These are phyloP conservation scores for Setaria viridis DNA, from an alignment of 202 grass and related monocot species.

Conservation along the genomic window DNA sequence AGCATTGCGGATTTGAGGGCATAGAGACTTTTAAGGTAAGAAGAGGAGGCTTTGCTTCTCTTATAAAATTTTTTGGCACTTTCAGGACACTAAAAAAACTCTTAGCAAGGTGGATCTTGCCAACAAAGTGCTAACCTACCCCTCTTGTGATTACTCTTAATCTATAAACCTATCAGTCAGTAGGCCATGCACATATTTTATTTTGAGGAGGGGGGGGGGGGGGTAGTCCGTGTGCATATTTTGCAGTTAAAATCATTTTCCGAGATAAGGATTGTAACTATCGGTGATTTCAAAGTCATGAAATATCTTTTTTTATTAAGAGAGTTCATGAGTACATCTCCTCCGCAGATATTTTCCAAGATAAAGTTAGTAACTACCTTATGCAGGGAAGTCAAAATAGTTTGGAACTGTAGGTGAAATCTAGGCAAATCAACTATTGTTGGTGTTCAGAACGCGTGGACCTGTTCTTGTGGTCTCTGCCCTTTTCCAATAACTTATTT, in stretches of 20 bases:
- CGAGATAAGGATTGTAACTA: not conserved
- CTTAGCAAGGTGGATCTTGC: not conserved
- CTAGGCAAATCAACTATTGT: not conserved
- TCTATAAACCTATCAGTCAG: not conserved
- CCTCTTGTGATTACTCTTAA: not conserved
- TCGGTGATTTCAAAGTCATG: not conserved
- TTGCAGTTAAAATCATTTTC: not conserved
- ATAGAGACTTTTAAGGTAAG: constrained; percentile 51
- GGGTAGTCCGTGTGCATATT: not conserved
- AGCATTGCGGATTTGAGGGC: constrained; percentile 31
- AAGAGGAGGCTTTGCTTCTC: constrained; percentile 50
- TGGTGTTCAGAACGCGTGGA: not conserved
- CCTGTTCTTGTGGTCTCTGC: constrained; percentile 8
- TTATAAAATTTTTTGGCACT: constrained; percentile 6
- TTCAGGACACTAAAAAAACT: constrained; percentile 36
- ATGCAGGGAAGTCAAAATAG: not conserved
- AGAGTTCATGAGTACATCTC: not conserved
- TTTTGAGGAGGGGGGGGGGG: not conserved
- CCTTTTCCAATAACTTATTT: constrained; percentile 5
- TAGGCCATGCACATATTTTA: not conserved
- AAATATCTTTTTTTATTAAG: constrained; percentile 1
- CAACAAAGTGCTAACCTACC: constrained; percentile 22
- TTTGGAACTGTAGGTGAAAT: not conserved
- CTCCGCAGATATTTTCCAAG: not conserved
- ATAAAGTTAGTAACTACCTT: constrained; percentile 5